Evolutionary conservation across 768 basidiomycete species (phyloP), one percentile per base, ranked within the genome.

Genomic region (Tricholoma furcatifolium): DNA sequence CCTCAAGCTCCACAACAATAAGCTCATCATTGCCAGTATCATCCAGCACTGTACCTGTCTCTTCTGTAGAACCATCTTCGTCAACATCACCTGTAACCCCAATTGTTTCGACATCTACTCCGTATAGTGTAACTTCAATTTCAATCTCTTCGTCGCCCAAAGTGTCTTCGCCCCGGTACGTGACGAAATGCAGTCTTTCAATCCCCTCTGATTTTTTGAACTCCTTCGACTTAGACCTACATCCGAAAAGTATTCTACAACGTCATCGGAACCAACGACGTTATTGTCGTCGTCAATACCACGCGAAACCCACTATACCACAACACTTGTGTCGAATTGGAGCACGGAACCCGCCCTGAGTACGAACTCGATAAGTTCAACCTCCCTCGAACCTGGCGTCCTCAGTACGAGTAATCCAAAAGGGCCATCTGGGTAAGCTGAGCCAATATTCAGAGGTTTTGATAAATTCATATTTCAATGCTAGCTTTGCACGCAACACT

Each of bases 401-500:
- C 53, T 73, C 40, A 69, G 69, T 18, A 71, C 72, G 8, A 62
- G 67, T 45, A 61, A 47, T 6, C 60, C 69, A 0, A 55, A 50
- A 30, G 49, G 40, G 4, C 44, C 54, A n/a, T 60, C 60, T 49
- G 58, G 60, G 68, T 67, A 59, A 48, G 63, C 54, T 21, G 7
- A 27, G 7, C 27, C 18, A 11, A 35, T 5, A 51, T 38, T 38
- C 14, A 8, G 31, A 15, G 17, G 18, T 27, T 43, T n/a, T 9
- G 47, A 35, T 18, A 35, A 18, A 43, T 50, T 15, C 30, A 18
- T 15, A 38, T n/a, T 11, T 4, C 43, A 6, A 14, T 47, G 18
- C n/a, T 35, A 74, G 73, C 23, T 72, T 75, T 48, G 63, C 69
- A 1, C 65, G 62, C 17, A 70, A 73, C 46, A 74, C 71, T 2